Evolutionary conservation across 148 eudicot genomes (phyloP).

Genomic region (Oxyria digyna): DNA sequence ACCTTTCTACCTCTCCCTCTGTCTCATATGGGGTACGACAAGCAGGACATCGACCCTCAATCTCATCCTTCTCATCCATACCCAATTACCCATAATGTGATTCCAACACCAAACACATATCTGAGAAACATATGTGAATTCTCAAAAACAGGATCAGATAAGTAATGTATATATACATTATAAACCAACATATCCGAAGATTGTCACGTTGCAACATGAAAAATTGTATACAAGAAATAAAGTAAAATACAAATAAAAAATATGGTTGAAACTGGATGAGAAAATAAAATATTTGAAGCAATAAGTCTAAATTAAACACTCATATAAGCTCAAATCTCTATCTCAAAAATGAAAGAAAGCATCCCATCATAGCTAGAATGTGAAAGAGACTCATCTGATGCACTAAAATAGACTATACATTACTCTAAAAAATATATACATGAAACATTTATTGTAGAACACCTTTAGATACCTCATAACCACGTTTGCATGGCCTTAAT

Average conservation of each 20-base stretch:
- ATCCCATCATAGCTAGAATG: not conserved
- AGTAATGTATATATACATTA: not conserved
- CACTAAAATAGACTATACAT: not conserved
- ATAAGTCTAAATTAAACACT: not conserved
- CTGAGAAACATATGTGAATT: slow-evolving; percentile 23
- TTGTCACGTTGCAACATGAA: not conserved
- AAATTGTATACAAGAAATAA: not conserved
- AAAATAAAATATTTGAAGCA: not conserved
- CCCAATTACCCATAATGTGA: slow-evolving; percentile 95
- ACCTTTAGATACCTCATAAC: slow-evolving; percentile 53
- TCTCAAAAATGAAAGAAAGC: not conserved
- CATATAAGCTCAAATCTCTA: not conserved
- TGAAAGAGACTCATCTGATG: not conserved
- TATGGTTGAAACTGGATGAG: not conserved
- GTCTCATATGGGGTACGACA: slow-evolving; percentile 88
- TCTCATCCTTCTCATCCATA: slow-evolving; percentile 90
- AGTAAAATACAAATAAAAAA: not conserved
- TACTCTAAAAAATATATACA: not conserved
- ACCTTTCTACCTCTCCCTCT: too few relatives aligned
- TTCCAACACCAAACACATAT: slow-evolving; percentile 99
- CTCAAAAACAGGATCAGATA: not conserved
- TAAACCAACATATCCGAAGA: not conserved
- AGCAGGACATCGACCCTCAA: slow-evolving; percentile 93
- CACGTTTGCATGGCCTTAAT: slow-evolving; percentile 95
- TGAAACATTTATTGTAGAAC: not conserved